Conservation (phyloP, 2,329 filamentous ascomycete species). For the Zopfia rhizophila region DNA sequence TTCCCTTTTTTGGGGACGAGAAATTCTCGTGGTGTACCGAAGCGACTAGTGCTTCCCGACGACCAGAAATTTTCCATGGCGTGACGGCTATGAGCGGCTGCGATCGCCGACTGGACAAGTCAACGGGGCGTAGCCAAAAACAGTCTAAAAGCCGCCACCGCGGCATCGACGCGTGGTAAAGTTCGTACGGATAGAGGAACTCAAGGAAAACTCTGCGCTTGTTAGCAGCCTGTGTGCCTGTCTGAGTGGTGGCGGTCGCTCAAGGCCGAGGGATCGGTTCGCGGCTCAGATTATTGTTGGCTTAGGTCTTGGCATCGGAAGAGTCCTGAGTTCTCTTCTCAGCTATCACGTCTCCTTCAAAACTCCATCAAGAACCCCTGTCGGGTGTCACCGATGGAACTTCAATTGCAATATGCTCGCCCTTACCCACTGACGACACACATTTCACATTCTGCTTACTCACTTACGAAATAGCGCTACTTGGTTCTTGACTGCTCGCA, state of each 20-base stretch:
- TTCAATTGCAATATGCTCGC: too few relatives aligned
- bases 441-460: too few relatives aligned
- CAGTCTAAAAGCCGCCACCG: conserved; percentile 21
- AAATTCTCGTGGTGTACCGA: conserved; percentile 15
- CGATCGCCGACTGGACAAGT: conserved; percentile 26
- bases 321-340: too few relatives aligned
- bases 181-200: conserved; percentile 7
- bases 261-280: conserved; percentile 29
- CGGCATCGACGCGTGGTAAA: conserved; percentile 19
- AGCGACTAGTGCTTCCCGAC: conserved; percentile 26
- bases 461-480: too few relatives aligned
- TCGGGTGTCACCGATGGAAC: too few relatives aligned
- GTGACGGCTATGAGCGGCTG: conserved; percentile 37
- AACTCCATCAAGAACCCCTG: too few relatives aligned
- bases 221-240: conserved; percentile 18
- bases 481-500: too few relatives aligned
- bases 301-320: conserved; percentile 28
- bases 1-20: conserved; percentile 5
- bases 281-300: conserved; percentile 40
- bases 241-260: conserved; percentile 19
- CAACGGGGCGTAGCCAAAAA: conserved; percentile 1
- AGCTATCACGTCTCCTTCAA: too few relatives aligned
- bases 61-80: conserved; percentile 35
- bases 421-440: too few relatives aligned
- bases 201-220: conserved; percentile 43